Conservation (phyloP, 179 eudicot genomes). For the Sideroxylon spinosum region DNA sequence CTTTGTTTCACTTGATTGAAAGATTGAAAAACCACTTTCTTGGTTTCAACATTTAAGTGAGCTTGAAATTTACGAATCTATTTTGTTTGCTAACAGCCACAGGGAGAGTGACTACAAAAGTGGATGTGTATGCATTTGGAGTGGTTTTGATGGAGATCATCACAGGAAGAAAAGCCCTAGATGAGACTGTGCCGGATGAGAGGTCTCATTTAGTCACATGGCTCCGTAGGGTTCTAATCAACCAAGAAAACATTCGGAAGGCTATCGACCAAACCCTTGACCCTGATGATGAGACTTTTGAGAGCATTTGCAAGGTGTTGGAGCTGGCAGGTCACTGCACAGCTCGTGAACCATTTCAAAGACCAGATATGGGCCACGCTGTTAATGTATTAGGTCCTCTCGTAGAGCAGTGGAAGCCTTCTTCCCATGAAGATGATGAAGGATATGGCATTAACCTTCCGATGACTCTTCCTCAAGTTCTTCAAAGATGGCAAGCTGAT, state of each 20-base stretch:
- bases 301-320: conserved; percentile 46
- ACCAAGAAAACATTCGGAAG: conserved; percentile 50
- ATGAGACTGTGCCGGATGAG: conserved; percentile 60
- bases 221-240: conserved; percentile 59
- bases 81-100: conserved; percentile 44
- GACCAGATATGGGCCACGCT: conserved; percentile 74
- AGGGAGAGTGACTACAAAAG: conserved; percentile 70
- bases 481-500: conserved; percentile 58
- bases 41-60: neutral
- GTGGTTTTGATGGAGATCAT: conserved; percentile 69
- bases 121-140: conserved; percentile 65
- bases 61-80: neutral
- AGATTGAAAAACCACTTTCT: too few relatives aligned
- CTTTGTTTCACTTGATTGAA: neutral
- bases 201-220: conserved; percentile 58
- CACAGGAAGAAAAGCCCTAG: conserved; percentile 73
- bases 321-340: conserved; percentile 76
- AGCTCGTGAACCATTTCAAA: conserved; percentile 63
- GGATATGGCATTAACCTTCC: conserved; percentile 47
- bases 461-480: conserved; percentile 64
- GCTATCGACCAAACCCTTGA: conserved; percentile 43
- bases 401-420: conserved; percentile 63
- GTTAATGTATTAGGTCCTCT: conserved; percentile 58
- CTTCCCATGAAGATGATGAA: conserved; percentile 42
- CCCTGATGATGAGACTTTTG: conserved; percentile 56